Evolutionary conservation across 202 grass and related monocot genomes (phyloP), one percentile per base, ranked within the genome.

Genomic region (Carex sylvatica): DNA sequence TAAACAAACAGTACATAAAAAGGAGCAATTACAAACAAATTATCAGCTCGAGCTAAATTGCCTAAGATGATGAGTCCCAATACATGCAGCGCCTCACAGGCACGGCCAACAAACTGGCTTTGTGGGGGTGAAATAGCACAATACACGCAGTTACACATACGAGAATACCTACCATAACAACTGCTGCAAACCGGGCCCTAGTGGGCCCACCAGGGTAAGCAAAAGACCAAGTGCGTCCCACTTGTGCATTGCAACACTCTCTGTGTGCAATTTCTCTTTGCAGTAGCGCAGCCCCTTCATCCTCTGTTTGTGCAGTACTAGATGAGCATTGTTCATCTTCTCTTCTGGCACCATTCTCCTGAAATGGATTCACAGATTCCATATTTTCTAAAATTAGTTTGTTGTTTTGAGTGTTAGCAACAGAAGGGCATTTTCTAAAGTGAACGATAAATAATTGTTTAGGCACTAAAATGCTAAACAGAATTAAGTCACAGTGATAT

Each of bases 111-210:
- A 65, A 64, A 73, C 74, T 84, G 20, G 68, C 82, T 78, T 88
- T 90, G 46, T 80, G 83, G 0, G 93, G 93, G 70, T 99, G 96
- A 72, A 96, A 83, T 61, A 99, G 85, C 7, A 86, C 89, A 81
- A 89, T 77, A 80, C 96, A 99, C 5, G 93, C 91, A 19, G 88
- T 70, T 33, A 99, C 87, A 80, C 96, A 99, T 67, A 92, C 53
- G 19, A 99, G 74, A 78, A 89, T 88, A 79, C 83, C 74, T 70
- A 93, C 79, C 23, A 83, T 31, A 54, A 92, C 23, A 53, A 88
- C 83, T 13, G 70, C 56, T n/a, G 80, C 74, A 78, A 92, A 56
- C 18, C 86, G 84, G 13, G 56, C 86, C 80, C 83, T 95, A 23
- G 80, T 88, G 14, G 64, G 70, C 77, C 88, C 91, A 38, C 76